phyloP scores from a whole-genome alignment of 257 asterid genomes.

The Solanum arcanum region DNA sequence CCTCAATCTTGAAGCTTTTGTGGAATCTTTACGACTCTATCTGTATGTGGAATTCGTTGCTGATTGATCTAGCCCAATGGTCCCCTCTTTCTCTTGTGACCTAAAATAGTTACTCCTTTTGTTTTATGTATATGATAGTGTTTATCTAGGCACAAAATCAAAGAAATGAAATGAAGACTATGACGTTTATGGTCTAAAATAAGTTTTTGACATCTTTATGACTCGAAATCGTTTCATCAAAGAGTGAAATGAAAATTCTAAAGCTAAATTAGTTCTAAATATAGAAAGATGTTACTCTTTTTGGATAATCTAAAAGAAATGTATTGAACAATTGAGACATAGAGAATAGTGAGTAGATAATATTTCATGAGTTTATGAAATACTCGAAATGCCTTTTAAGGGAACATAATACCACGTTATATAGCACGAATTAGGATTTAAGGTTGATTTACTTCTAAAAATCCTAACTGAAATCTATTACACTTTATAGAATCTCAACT shows the following conservation, averaged over 20 bases:
- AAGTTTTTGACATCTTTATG: not conserved
- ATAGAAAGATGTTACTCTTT: not conserved
- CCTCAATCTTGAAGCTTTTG: not conserved
- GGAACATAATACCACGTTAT: too few relatives aligned
- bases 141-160: not conserved
- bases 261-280: not conserved
- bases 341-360: not conserved
- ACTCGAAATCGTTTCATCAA: too few relatives aligned
- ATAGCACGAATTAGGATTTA: too few relatives aligned
- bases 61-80: not conserved
- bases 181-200: not conserved
- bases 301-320: not conserved
- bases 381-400: too few relatives aligned
- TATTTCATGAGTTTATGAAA: too few relatives aligned
- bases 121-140: not conserved
- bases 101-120: not conserved
- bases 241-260: too few relatives aligned
- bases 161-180: not conserved
- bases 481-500: too few relatives aligned
- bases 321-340: not conserved
- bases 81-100: not conserved
- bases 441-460: fast-evolving
- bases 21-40: not conserved
- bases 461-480: not conserved
- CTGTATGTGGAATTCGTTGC: not conserved